These are phyloP conservation scores for Blastobotrys capitulatus DNA, from an alignment of 1,139 yeast species.

Conservation along the genomic window DNA sequence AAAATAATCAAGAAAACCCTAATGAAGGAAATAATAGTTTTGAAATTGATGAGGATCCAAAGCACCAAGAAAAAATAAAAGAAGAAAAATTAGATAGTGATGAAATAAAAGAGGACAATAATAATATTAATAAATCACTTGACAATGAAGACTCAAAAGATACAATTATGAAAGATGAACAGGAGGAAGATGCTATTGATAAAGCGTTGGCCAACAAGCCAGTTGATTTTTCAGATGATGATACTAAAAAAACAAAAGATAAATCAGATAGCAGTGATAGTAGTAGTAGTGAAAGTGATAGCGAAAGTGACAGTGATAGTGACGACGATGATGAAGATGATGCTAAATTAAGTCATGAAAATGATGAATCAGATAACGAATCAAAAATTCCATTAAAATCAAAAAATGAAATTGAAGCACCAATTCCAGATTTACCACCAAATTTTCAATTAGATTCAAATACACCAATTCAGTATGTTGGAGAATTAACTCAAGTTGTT, in stretches of 20 bases:
- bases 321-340: constrained; percentile 19
- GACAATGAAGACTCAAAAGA: neutral
- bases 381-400: constrained; percentile 59
- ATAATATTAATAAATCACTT: neutral
- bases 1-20: too few species aligned
- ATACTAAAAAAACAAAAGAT: constrained; percentile 16
- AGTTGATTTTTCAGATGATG: constrained; percentile 18
- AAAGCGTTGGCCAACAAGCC: constrained; percentile 23
- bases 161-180: too few species aligned
- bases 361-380: constrained; percentile 3
- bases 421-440: constrained; percentile 64
- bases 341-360: neutral
- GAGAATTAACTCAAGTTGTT: constrained; percentile 63
- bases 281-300: constrained; percentile 16
- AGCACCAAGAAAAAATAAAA: too few species aligned
- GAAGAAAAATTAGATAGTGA: too few species aligned
- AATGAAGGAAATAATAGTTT: too few species aligned
- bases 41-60: too few species aligned
- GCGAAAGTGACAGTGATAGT: constrained; percentile 24
- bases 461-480: constrained; percentile 69
- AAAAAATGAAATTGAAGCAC: constrained; percentile 73
- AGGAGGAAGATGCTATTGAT: constrained; percentile 21
- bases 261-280: too few species aligned
- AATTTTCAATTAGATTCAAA: constrained; percentile 51
- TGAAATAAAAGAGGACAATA: neutral